Conservation (phyloP, 345 rosid species). For the Linum usitatissimum region DNA sequence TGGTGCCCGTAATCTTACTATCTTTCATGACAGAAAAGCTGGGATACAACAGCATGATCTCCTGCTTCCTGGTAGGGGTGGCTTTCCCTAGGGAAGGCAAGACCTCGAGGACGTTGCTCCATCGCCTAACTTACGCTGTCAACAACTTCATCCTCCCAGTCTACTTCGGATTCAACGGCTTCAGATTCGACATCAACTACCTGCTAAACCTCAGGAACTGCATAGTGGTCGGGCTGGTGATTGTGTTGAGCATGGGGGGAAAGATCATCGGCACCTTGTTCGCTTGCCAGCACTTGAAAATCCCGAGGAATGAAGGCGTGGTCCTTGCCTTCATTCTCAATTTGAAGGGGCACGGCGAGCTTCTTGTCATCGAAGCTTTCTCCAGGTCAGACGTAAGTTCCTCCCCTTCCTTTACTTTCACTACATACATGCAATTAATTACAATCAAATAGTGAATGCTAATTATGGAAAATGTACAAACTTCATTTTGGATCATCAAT, state of each 20-base stretch:
- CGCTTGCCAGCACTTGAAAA: slow-evolving; percentile 5
- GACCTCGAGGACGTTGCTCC: not conserved
- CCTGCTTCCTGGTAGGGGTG: slow-evolving; percentile 1
- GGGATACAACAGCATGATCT: slow-evolving; percentile 2
- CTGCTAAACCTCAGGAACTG: not conserved
- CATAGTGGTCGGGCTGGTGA: slow-evolving; percentile 1
- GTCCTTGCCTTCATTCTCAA: slow-evolving; percentile 8
- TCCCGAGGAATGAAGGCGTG: not conserved
- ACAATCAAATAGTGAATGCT: no score
- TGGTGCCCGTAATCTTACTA: not conserved
- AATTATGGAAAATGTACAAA: no score
- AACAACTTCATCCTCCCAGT: slow-evolving; percentile 1
- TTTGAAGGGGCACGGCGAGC: slow-evolving; percentile 3
- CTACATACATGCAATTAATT: not conserved
- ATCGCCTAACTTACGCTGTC: not conserved
- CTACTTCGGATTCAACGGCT: slow-evolving; percentile 7
- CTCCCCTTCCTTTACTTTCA: not conserved
- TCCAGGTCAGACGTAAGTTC: not conserved
- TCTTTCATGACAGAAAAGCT: not conserved
- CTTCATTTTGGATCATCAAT: no score
- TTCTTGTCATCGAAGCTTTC: not conserved
- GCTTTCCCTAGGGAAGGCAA: slow-evolving; percentile 8
- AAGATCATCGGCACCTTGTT: not conserved
- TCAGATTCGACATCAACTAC: not conserved
- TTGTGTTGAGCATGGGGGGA: not conserved